Conservation (phyloP, 192 early-diverging fungal genomes). For the Umbelopsis isabellina region DNA sequence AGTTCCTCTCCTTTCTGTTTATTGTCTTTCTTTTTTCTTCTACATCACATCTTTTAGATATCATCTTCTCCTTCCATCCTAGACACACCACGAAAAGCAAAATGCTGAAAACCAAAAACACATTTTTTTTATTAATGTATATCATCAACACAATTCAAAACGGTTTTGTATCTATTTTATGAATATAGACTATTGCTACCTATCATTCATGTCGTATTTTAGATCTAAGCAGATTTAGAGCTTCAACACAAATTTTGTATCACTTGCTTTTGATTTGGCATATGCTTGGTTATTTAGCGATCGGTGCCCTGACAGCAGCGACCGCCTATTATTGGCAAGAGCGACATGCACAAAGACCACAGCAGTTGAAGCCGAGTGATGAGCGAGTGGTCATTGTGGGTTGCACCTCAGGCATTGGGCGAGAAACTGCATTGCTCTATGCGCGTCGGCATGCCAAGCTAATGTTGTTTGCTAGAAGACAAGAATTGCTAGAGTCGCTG, state of each 20-base stretch:
- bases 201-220: not conserved
- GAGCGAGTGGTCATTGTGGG: conserved; percentile 74
- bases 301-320: not conserved
- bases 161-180: no score
- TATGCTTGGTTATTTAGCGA: not conserved
- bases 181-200: no score
- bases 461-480: conserved; percentile 67
- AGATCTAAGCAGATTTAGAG: no score
- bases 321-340: not conserved
- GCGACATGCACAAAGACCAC: not conserved
- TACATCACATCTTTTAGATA: no score
- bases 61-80: no score
- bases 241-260: not conserved
- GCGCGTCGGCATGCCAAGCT: conserved; percentile 63
- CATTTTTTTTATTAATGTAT: no score
- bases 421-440: conserved; percentile 66
- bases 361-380: conserved; percentile 22
- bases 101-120: no score
- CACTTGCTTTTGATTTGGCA: not conserved
- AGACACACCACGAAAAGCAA: no score
- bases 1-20: no score
- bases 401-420: conserved; percentile 79
- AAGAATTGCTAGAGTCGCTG: conserved; percentile 51
- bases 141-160: no score
- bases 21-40: no score